Conservation (phyloP, 2,329 filamentous ascomycete species). For the Sarocladium strictum region DNA sequence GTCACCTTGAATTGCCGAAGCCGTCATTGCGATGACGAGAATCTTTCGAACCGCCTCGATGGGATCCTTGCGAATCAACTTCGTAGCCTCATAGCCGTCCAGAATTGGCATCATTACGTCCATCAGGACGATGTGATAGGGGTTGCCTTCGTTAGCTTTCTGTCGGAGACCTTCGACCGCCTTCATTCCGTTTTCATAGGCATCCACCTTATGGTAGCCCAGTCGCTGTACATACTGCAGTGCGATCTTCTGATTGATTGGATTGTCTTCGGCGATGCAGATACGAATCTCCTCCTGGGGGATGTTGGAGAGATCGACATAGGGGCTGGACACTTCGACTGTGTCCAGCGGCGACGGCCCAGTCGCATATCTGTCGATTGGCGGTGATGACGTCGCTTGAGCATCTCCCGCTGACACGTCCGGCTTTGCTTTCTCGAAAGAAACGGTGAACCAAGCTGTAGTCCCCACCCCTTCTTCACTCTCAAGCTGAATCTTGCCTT, state of each 20-base stretch:
- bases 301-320: constrained; percentile 64
- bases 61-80: constrained; percentile 69
- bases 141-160: constrained; percentile 63
- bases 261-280: constrained; percentile 92
- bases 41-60: constrained; percentile 73
- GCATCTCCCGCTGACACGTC: constrained; percentile 53
- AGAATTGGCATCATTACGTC: constrained; percentile 94
- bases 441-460: constrained; percentile 71
- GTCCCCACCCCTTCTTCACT: constrained; percentile 68
- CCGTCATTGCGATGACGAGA: constrained; percentile 96
- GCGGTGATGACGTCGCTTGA: constrained; percentile 29
- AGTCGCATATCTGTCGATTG: constrained; percentile 26
- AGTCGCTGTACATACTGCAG: constrained; percentile 84
- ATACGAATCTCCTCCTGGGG: constrained; percentile 75
- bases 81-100: constrained; percentile 88
- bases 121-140: constrained; percentile 91
- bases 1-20: constrained; percentile 88
- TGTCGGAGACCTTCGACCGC: constrained; percentile 79
- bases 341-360: constrained; percentile 6
- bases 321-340: constrained; percentile 29
- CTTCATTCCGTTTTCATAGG: constrained; percentile 83
- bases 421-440: constrained; percentile 73
- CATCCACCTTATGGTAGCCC: constrained; percentile 74
- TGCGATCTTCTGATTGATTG: constrained; percentile 90
- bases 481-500: constrained; percentile 76